Percentiles rank a stretch among this genome's conserved stretches.
Evolutionary conservation across 2,329 filamentous ascomycete species (phyloP).

Genomic region (Hysterium pulicare): DNA sequence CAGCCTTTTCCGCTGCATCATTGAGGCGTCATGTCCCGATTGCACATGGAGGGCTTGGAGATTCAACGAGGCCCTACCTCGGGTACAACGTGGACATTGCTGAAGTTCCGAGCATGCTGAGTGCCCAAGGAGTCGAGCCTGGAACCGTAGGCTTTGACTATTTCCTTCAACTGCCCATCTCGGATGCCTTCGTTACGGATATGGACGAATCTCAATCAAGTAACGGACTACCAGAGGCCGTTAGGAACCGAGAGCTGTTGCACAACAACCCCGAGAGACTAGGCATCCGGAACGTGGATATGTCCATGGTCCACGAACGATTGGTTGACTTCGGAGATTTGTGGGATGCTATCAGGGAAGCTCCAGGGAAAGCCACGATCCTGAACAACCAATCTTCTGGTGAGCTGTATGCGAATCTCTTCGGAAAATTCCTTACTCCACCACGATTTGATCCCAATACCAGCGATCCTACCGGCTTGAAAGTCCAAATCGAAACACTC

Average conservation of each 20-base stretch:
- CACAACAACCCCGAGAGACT: slow-evolving; percentile 35
- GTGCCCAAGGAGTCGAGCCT: slow-evolving; percentile 67
- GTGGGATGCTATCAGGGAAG: slow-evolving; percentile 51
- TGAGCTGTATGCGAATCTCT: slow-evolving; percentile 47
- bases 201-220: slow-evolving; percentile 50
- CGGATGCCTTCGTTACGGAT: slow-evolving; percentile 57
- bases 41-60: slow-evolving; percentile 11
- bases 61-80: slow-evolving; percentile 14
- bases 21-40: slow-evolving; percentile 19
- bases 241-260: slow-evolving; percentile 45
- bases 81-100: slow-evolving; percentile 31
- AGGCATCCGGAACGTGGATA: slow-evolving; percentile 35
- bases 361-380: slow-evolving; percentile 53
- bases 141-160: slow-evolving; percentile 68
- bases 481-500: slow-evolving; percentile 67
- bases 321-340: slow-evolving; percentile 48
- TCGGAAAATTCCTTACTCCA: slow-evolving; percentile 42
- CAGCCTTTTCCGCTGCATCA: slow-evolving; percentile 37
- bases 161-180: slow-evolving; percentile 62
- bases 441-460: slow-evolving; percentile 40
- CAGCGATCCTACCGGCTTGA: slow-evolving; percentile 58
- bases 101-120: slow-evolving; percentile 68
- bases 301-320: slow-evolving; percentile 32
- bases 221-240: slow-evolving; percentile 24
- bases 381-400: slow-evolving; percentile 50